These are phyloP conservation scores for Miamiensis avidus DNA, from an alignment of 169 alveolate species.

Conservation along the genomic window DNA sequence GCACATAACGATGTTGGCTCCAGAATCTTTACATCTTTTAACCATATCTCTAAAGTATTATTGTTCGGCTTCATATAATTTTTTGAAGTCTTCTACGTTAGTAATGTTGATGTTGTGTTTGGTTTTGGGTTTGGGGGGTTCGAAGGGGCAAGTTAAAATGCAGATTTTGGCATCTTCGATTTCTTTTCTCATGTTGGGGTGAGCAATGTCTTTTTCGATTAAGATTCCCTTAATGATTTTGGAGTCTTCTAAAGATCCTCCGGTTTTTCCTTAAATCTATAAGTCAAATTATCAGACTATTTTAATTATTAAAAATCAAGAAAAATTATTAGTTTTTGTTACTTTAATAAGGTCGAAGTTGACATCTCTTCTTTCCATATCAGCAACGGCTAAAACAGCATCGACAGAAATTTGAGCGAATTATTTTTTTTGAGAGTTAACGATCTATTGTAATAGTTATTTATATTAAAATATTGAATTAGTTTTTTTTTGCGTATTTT, in stretches of 20 bases:
- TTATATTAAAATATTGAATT: slow-evolving; percentile 50
- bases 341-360: slow-evolving; percentile 96
- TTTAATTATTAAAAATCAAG: not conserved
- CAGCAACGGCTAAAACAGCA: slow-evolving; percentile 98
- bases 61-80: slow-evolving; percentile 92
- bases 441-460: no score
- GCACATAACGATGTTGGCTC: slow-evolving; percentile 97
- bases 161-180: slow-evolving; percentile 96
- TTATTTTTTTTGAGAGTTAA: slow-evolving; percentile 77
- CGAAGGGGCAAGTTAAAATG: slow-evolving; percentile 99
- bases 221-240: slow-evolving; percentile 95
- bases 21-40: slow-evolving; percentile 91
- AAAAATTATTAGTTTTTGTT: slow-evolving; percentile 19
- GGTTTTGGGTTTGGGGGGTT: slow-evolving; percentile 99
- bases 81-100: slow-evolving; percentile 95
- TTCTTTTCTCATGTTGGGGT: slow-evolving; percentile 98
- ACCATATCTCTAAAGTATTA: slow-evolving; percentile 96
- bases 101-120: slow-evolving; percentile 98
- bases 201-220: slow-evolving; percentile 98
- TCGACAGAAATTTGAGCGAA: slow-evolving; percentile 95
- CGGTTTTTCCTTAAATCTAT: slow-evolving; percentile 38
- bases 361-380: slow-evolving; percentile 96
- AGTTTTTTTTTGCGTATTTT: not conserved
- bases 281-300: no score
- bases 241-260: slow-evolving; percentile 92